phyloP scores from a whole-genome alignment of 1,284 basidiomycete species.

The Apiotrichum gracile region DNA sequence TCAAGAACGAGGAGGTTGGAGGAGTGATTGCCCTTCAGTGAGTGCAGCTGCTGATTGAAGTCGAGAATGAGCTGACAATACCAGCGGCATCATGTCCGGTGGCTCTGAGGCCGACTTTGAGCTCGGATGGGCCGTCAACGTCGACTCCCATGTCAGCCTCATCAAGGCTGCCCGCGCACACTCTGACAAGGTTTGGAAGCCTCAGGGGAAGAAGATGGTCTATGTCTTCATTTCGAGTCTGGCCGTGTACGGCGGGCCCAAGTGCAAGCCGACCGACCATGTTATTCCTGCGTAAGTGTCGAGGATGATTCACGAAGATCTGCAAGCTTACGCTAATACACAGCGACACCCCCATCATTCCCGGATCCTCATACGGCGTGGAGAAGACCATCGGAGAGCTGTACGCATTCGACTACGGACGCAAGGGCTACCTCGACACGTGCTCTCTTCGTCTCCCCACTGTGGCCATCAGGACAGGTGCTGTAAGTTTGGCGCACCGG shows the following conservation, averaged over 20 bases:
- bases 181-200: conserved; percentile 22
- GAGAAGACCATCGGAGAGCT: conserved; percentile 59
- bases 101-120: conserved; percentile 62
- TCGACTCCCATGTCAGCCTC: conserved; percentile 57
- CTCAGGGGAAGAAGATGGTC: conserved; percentile 45
- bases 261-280: conserved; percentile 47
- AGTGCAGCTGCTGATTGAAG: no score
- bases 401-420: conserved; percentile 59
- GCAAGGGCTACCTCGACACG: conserved; percentile 58
- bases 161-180: conserved; percentile 52
- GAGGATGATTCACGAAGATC: background rate
- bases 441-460: conserved; percentile 60
- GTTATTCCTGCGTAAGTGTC: conserved; percentile 39
- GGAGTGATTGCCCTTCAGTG: conserved; percentile 46
- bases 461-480: conserved; percentile 56
- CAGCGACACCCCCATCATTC: conserved; percentile 55
- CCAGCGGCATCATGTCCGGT: conserved; percentile 62
- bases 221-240: conserved; percentile 60
- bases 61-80: background rate
- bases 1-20: conserved; percentile 42
- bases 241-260: conserved; percentile 60
- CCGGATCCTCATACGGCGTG: conserved; percentile 58
- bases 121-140: conserved; percentile 56
- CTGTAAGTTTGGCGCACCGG: no score
- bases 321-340: conserved; percentile 41